phyloP scores from a whole-genome alignment of 208 protist species.

The Leishmania martiniquensis region DNA sequence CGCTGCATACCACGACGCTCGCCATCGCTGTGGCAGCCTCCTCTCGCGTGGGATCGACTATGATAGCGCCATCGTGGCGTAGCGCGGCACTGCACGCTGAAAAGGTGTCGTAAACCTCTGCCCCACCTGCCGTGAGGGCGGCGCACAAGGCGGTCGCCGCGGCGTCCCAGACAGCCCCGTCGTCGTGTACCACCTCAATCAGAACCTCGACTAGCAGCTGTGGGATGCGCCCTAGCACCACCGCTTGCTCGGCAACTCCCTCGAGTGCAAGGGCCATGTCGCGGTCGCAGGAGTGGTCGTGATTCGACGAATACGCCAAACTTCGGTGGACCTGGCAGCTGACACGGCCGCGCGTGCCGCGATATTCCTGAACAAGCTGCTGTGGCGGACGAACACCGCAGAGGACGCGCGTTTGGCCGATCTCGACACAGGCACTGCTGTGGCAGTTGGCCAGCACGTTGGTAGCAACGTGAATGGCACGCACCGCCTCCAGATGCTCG shows the following conservation, averaged over 20 bases:
- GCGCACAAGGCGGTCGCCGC: constrained; percentile 63
- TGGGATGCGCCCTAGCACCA: constrained; percentile 72
- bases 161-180: constrained; percentile 79
- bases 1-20: constrained; percentile 48
- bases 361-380: constrained; percentile 87
- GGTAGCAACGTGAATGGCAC: constrained; percentile 68
- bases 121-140: constrained; percentile 60
- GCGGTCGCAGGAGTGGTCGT: constrained; percentile 31
- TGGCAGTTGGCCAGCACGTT: constrained; percentile 77
- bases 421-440: constrained; percentile 81
- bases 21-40: constrained; percentile 51
- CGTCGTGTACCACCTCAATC: constrained; percentile 75
- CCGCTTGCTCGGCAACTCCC: constrained; percentile 79
- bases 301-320: constrained; percentile 25
- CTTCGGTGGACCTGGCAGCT: constrained; percentile 61
- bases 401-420: constrained; percentile 81
- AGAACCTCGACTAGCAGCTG: constrained; percentile 80
- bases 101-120: constrained; percentile 76
- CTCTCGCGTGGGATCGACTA: constrained; percentile 50
- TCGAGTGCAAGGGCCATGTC: constrained; percentile 75
- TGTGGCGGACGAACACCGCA: constrained; percentile 82
- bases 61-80: constrained; percentile 52
- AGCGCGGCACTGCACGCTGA: constrained; percentile 73
- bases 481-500: constrained; percentile 41
- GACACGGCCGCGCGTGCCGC: constrained; percentile 72